Evolutionary conservation across 257 asterid species (phyloP).

Genomic region (Ilex aquifolium): DNA sequence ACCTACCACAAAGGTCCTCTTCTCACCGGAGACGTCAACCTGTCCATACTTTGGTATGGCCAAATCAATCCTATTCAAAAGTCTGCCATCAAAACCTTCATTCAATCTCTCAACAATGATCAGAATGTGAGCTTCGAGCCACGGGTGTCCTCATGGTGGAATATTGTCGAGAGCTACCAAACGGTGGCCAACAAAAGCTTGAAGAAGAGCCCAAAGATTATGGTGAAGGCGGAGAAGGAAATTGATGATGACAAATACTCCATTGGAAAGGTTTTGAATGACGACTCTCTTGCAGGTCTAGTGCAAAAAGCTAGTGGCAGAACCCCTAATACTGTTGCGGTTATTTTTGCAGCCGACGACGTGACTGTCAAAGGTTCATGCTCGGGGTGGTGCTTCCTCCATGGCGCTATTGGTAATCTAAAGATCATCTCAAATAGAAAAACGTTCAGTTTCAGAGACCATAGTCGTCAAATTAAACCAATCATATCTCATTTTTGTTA

Average conservation of each 20-base stretch:
- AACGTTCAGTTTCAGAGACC: too few relatives aligned
- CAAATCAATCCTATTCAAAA: too few relatives aligned
- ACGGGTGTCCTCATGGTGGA: slow-evolving; percentile 11
- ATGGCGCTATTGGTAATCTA: too few relatives aligned
- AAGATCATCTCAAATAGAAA: too few relatives aligned
- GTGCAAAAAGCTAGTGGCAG: too few relatives aligned
- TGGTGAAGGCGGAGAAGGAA: neutral
- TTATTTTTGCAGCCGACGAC: too few relatives aligned
- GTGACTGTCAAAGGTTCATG: too few relatives aligned
- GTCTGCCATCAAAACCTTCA: neutral
- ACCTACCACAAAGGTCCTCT: slow-evolving; percentile 10
- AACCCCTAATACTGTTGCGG: too few relatives aligned
- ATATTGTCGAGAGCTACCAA: slow-evolving; percentile 6
- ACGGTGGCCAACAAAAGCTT: neutral
- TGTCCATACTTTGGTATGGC: slow-evolving; percentile 11
- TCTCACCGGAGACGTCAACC: slow-evolving; percentile 5
- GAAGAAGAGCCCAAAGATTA: neutral
- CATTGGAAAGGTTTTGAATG: neutral
- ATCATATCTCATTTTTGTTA: neutral
- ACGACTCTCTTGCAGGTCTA: too few relatives aligned
- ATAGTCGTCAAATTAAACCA: too few relatives aligned
- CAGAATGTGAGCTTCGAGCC: neutral
- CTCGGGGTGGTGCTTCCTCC: too few relatives aligned
- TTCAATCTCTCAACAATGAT: slow-evolving; percentile 3
- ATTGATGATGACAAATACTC: neutral